Evolutionary conservation across 1,284 basidiomycete genomes (phyloP).

Genomic region (Tremellales sp.): DNA sequence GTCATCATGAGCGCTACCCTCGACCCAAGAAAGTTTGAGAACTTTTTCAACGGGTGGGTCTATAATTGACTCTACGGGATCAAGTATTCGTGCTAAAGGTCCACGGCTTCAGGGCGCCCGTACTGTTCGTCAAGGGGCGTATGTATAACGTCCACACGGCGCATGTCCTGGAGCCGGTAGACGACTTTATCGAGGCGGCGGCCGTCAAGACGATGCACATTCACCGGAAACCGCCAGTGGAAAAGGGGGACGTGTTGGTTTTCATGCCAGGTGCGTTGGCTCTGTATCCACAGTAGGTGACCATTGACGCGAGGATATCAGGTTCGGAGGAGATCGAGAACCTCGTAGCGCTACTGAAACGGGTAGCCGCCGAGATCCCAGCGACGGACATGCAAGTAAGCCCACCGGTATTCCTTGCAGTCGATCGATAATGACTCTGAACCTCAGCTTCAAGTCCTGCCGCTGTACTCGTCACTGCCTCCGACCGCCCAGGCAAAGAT

Average conservation of each 20-base stretch:
- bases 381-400: constrained; percentile 56
- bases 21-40: constrained; percentile 88
- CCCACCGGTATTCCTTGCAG: constrained; percentile 9
- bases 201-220: constrained; percentile 88
- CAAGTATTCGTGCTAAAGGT: neutral
- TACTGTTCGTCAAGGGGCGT: constrained; percentile 86
- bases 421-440: constrained; percentile 6
- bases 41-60: constrained; percentile 74
- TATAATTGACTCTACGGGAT: neutral
- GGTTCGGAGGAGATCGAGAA: constrained; percentile 97
- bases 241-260: constrained; percentile 77
- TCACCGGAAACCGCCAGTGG: constrained; percentile 66
- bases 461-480: constrained; percentile 81
- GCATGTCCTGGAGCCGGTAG: constrained; percentile 66
- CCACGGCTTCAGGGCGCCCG: constrained; percentile 61
- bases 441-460: constrained; percentile 63
- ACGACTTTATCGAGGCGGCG: constrained; percentile 85
- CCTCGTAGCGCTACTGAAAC: constrained; percentile 66
- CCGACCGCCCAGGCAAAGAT: constrained; percentile 72
- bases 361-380: constrained; percentile 64
- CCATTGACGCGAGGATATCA: constrained; percentile 19
- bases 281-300: constrained; percentile 1
- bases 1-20: constrained; percentile 97
- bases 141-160: constrained; percentile 86
- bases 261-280: constrained; percentile 81